These are phyloP conservation scores for Ochromonas danica DNA, from an alignment of 108 stramenopile genomes.

Conservation along the genomic window DNA sequence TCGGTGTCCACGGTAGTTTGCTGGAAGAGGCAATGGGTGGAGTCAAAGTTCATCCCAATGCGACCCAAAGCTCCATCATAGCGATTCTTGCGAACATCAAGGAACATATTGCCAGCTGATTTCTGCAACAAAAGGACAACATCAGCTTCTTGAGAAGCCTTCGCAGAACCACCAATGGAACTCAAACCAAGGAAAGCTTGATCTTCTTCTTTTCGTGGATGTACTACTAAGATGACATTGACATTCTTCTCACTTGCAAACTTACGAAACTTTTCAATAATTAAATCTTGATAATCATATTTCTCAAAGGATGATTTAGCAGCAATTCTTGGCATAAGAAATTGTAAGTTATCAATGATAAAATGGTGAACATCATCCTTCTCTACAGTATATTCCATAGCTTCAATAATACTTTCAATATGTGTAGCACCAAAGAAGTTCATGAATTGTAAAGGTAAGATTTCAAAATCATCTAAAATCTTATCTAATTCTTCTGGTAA, in stretches of 20 bases:
- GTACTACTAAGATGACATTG: conserved; percentile 89
- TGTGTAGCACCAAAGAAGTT: too few species aligned
- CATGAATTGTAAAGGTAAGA: too few species aligned
- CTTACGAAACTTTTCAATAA: conserved; percentile 89
- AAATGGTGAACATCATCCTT: too few species aligned
- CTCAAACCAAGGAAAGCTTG: conserved; percentile 69
- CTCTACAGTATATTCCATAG: too few species aligned
- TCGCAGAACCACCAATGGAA: conserved; percentile 88
- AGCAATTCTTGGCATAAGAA: conserved; percentile 73
- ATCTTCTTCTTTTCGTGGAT: conserved; percentile 92
- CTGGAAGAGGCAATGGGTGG: conserved; percentile 31
- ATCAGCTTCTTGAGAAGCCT: conserved; percentile 99
- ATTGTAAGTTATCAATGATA: conserved; percentile 96
- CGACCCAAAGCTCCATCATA: conserved; percentile 86
- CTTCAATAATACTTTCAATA: too few species aligned
- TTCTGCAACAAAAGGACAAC: conserved; percentile 91
- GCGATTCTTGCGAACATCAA: conserved; percentile 97
- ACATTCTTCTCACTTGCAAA: conserved; percentile 93
- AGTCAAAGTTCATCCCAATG: conserved; percentile 72
- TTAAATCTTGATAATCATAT: conserved; percentile 70
- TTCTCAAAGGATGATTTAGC: conserved; percentile 19
- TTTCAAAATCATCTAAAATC: too few species aligned
- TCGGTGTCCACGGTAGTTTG: too few species aligned
- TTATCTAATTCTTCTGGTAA: too few species aligned
- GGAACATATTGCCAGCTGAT: conserved; percentile 65